phyloP scores from a whole-genome alignment of 768 basidiomycete species.

The Cyathus striatus region DNA sequence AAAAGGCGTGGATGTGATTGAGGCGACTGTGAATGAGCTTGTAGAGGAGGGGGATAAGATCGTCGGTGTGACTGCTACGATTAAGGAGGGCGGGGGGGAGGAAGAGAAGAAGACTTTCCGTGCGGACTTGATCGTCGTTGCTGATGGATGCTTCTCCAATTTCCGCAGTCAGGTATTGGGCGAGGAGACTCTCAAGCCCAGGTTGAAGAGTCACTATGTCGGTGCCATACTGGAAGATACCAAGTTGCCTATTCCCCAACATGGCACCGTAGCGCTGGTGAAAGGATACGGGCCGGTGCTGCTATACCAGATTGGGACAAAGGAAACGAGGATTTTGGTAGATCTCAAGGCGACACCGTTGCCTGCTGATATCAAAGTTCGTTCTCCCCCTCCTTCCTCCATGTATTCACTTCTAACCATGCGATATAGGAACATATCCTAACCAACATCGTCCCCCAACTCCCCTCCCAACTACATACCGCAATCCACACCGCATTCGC shows the following conservation, averaged over 20 bases:
- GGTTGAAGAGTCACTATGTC: conserved; percentile 74
- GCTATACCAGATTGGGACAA: conserved; percentile 84
- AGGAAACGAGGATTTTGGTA: conserved; percentile 90
- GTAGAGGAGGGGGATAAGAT: conserved; percentile 51
- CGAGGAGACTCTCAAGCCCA: conserved; percentile 38
- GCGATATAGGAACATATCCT: conserved; percentile 78
- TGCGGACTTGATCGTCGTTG: conserved; percentile 80
- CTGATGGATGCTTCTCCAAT: conserved; percentile 95
- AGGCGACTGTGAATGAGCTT: conserved; percentile 79
- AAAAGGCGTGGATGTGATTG: conserved; percentile 70
- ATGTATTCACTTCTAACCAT: conserved; percentile 4
- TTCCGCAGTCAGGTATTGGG: conserved; percentile 74
- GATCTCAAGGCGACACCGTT: conserved; percentile 84
- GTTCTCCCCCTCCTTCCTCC: conserved; percentile 9
- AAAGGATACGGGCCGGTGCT: conserved; percentile 84
- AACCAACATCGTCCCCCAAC: conserved; percentile 68
- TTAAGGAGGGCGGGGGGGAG: conserved; percentile 21
- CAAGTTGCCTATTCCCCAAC: conserved; percentile 63
- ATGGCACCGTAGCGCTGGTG: conserved; percentile 82
- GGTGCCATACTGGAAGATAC: conserved; percentile 81
- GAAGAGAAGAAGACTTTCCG: conserved; percentile 38
- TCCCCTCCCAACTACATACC: conserved; percentile 67
- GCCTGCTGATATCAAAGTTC: conserved; percentile 76
- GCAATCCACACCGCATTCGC: conserved; percentile 67
- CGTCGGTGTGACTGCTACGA: conserved; percentile 62